Conservation (phyloP, 208 protist species). For the Blastocrithidia nonstop region DNA sequence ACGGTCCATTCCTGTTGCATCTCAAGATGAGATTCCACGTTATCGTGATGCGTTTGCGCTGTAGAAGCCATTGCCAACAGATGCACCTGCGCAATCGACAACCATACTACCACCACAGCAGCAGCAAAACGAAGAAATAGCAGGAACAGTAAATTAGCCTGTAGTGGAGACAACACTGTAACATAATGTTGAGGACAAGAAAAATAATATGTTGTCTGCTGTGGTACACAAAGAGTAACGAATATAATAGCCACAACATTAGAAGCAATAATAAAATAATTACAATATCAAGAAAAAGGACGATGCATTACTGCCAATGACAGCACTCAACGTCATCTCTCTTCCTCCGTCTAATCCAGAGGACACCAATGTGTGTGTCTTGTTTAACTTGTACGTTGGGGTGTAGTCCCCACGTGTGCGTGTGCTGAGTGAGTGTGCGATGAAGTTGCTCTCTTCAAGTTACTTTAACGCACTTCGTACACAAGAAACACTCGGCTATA, state of each 20-base stretch:
- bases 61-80: no score
- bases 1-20: slow-evolving; percentile 9
- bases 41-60: slow-evolving; percentile 35
- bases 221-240: no score
- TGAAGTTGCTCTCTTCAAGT: slow-evolving; percentile 24
- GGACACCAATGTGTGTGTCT: slow-evolving; percentile 32
- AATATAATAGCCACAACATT: no score
- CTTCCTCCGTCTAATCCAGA: slow-evolving; percentile 23
- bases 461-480: slow-evolving; percentile 74
- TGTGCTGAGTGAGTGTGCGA: slow-evolving; percentile 15
- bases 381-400: slow-evolving; percentile 38
- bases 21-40: slow-evolving; percentile 14
- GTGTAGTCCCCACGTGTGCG: slow-evolving; percentile 16
- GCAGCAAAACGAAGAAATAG: background rate
- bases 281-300: no score
- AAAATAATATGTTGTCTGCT: background rate
- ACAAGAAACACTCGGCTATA: slow-evolving; percentile 60
- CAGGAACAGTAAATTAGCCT: background rate
- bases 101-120: background rate
- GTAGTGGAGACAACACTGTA: background rate
- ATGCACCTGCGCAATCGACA: background rate
- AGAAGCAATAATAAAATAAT: no score
- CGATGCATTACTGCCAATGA: background rate
- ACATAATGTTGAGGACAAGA: background rate
- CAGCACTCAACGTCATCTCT: slow-evolving; percentile 18